Evolutionary conservation across 2,329 filamentous ascomycete species (phyloP), one percentile per base, ranked within the genome.

Genomic region (Hypoxylon sp.): DNA sequence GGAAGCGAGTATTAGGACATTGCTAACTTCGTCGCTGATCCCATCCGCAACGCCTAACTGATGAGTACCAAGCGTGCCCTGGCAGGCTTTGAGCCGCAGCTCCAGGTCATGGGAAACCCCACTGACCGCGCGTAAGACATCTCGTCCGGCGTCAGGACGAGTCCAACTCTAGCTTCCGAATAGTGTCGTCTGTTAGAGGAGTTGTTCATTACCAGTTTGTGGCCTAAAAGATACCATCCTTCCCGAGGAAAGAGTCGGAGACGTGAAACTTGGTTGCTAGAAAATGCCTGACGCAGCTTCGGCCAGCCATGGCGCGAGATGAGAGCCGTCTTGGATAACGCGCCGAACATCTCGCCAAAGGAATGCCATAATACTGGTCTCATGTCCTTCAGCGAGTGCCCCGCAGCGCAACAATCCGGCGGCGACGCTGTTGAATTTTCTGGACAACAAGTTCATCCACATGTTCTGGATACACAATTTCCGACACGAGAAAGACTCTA

Each of bases 241-340:
- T 0, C 78, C 77, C 0, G 83, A 86, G 58, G 65, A 75, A 13
- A 62, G 68, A 0, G 67, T 80, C 15, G 73, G 71, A n/a, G 80
- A 84, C 6, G 82, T 79, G 3, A 85, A 85, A 60, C 78, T 66
- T 33, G 73, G 74, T 0, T 83, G 81, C 65, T 81, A 85, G 62
- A 67, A 70, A 2, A 79, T 83, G 69, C 73, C 85, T 0, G 75
- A 79, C 45, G 69, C 74, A 46, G 83, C 82, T 0, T 67, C 83
- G 51, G 69, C 10, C 70, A 72, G 65, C 61, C 64, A 7, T 73
- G 71, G 72, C 21, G 37, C 2, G 62, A 68, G 18, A 64, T 71
- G 53, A 60, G 57, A 3, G 31, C 49, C 0, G 37, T 66, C n/a
- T 50, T 70, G 23, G 64, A 62, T 13, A 43, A 62, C 13, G 65